Evolutionary conservation across 352 stramenopile species (phyloP).

Genomic region (Phytopythium cucurbitacearum): DNA sequence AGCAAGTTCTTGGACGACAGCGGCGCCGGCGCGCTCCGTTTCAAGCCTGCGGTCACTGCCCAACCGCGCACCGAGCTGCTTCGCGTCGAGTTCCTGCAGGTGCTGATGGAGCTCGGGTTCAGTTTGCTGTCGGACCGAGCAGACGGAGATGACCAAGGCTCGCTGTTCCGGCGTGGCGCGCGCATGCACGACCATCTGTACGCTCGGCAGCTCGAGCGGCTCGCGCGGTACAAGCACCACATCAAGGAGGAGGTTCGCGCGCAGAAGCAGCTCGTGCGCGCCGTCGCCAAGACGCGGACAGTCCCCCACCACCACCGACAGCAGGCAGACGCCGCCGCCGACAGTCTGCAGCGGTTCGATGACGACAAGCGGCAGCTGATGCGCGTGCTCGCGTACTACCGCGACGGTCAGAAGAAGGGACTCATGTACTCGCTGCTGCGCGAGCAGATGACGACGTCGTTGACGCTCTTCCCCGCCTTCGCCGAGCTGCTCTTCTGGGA

Average conservation of each 20-base stretch:
- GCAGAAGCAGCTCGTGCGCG: constrained; percentile 56
- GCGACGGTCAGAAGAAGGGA: constrained; percentile 92
- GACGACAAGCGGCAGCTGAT: constrained; percentile 84
- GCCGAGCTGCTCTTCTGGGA: constrained; percentile 87
- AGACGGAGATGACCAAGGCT: constrained; percentile 22
- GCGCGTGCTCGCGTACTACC: constrained; percentile 89
- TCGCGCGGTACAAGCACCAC: constrained; percentile 65
- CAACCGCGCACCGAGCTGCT: constrained; percentile 43
- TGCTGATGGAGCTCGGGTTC: constrained; percentile 92
- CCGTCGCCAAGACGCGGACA: constrained; percentile 27
- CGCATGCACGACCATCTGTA: constrained; percentile 77
- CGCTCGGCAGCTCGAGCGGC: constrained; percentile 69
- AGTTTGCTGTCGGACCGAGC: constrained; percentile 54
- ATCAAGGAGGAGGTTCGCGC: constrained; percentile 37
- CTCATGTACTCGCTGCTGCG: constrained; percentile 89
- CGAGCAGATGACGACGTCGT: constrained; percentile 82
- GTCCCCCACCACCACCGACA: constrained; percentile 21
- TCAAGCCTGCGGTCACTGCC: constrained; percentile 1
- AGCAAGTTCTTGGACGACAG: constrained; percentile 63
- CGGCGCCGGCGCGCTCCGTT: constrained; percentile 1
- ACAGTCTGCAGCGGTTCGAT: constrained; percentile 43
- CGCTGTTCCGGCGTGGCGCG: constrained; percentile 9
- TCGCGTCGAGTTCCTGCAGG: constrained; percentile 88
- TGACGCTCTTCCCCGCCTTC: constrained; percentile 80
- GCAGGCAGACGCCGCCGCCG: constrained; percentile 8